Base-by-base conservation (phyloP, 495 filamentous ascomycete genomes). In the Penicillium simplicissimum region DNA sequence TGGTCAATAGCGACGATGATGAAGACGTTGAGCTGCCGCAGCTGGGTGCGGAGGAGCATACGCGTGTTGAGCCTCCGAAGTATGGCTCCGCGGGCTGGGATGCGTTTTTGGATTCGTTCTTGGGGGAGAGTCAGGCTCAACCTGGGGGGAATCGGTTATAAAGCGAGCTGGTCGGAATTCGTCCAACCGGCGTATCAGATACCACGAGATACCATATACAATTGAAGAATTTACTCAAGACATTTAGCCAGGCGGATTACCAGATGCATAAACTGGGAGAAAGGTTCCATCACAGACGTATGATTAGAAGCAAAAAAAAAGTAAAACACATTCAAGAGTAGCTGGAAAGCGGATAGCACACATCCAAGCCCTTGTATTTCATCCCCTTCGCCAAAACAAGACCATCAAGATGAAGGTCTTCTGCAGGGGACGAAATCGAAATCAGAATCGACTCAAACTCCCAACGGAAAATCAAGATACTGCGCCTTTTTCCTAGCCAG, bases 401-500 rank as follows among this genome's bases (percentile, higher is more conserved):
- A 57, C 54, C 62, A 57, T 21, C 40, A 14, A 10, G 45, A 37
- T 56, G 23, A 33, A 33, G 42, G 57, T 61, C 54, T 55, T 52
- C 43, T 40, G 37, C 37, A 57, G 57, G 55, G 59, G 61, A 59
- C n/a, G 54, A 58, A 67, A 28, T 42, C 47, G 19, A 53, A 53
- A 53, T 45, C 17, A 11, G 9, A 52, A 52, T 67, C 58, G 34
- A 66, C 65, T 68, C 60, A 67, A 70, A 67, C 69, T 66, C 62
- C 66, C 48, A 59, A 60, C 51, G 47, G 61, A 60, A 58, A 66
- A 66, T 62, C 48, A 59, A 47, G 54, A 56, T 66, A 58, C 58
- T 67, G 67, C 69, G 69, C 69, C 69, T 72, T 72, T 72, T 72
- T 72, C 67, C 69, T 65, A 65, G 53, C 69, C 69, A 69, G 47